phyloP scores from a whole-genome alignment of 768 basidiomycete species.

The Neoboletus brunneissimus region DNA sequence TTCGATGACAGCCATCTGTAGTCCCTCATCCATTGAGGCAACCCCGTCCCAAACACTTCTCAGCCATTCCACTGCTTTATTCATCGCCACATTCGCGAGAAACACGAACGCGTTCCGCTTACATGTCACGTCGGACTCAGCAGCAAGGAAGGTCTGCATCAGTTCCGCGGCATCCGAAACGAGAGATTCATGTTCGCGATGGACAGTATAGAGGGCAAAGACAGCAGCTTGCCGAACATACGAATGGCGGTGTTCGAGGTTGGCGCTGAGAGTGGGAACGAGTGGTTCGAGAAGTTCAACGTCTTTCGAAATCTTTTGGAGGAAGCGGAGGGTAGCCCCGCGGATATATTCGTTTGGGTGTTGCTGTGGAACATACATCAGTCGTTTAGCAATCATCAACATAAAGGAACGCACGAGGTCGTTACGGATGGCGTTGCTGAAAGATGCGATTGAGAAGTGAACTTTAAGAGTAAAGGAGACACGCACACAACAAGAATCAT shows the following conservation, averaged over 20 bases:
- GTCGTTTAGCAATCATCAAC: neutral
- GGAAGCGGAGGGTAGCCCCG: slow-evolving; percentile 93
- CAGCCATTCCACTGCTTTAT: slow-evolving; percentile 90
- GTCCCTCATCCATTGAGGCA: slow-evolving; percentile 76
- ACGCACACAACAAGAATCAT: slow-evolving; percentile 98
- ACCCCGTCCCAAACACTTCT: slow-evolving; percentile 83
- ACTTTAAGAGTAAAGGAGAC: neutral
- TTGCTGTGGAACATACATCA: slow-evolving; percentile 56
- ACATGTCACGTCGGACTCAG: slow-evolving; percentile 94
- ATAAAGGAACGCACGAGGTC: slow-evolving; percentile 67
- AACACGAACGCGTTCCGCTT: slow-evolving; percentile 98
- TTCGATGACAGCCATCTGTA: slow-evolving; percentile 96
- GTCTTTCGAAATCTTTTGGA: slow-evolving; percentile 94
- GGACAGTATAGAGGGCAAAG: slow-evolving; percentile 92
- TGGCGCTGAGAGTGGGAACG: slow-evolving; percentile 88
- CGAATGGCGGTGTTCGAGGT: slow-evolving; percentile 95
- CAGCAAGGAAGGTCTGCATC: slow-evolving; percentile 92
- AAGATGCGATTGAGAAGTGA: slow-evolving; percentile 9
- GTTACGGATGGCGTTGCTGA: slow-evolving; percentile 93
- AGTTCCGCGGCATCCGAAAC: slow-evolving; percentile 96
- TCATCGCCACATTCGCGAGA: slow-evolving; percentile 80
- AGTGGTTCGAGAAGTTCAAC: slow-evolving; percentile 93
- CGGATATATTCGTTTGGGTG: slow-evolving; percentile 99
- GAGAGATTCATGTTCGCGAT: slow-evolving; percentile 90
- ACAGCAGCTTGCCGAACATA: slow-evolving; percentile 99